Base-by-base conservation (phyloP, 805 yeast species). In the Torulaspora quercuum region DNA sequence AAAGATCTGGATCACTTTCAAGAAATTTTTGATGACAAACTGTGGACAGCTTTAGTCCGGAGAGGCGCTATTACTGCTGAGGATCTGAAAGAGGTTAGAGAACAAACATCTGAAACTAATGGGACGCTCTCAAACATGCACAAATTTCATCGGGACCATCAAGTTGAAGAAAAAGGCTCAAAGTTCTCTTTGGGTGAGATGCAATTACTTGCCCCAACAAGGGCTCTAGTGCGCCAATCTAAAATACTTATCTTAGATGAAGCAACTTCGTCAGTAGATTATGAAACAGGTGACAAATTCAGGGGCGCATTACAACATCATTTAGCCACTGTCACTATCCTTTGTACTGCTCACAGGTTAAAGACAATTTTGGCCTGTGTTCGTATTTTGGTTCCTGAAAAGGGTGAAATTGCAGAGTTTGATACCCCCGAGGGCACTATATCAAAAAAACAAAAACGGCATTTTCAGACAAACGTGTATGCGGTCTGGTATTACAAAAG, bases 221-320 rank as follows among this genome's bases (percentile, higher is more conserved):
- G 90, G 42, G 88, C 89, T 0, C 60, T 82, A 28, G 85, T 80
- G 14, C 70, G 86, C 43, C 69, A 70, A 25, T 64, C 82, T 9
- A 76, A 70, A 50, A 73, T 82, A 33, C 59, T 82, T 36, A 73
- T 82, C 29, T 56, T 82, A 43, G 90, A 82, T 57, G 90, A 82
- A 58, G 89, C 89, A 2, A 82, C 90, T 0, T 78, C 87, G 1
- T 73, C 80, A 25, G 89, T 82, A 12, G 90, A 82, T 55, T 76
- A 76, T 52, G 82, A 75, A 47, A 81, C 89, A 0, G 90, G 82
- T 59, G 63, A 72, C 10, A 70, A 74, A 73, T 82, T 45, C 89
- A 82, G 55, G 35, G 57, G 0, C 77, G 82, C 2, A 80, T 82
- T 45, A 68, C 67, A 0, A 53, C 55, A 3, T 84, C 80, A 47